These are phyloP conservation scores for Trichosporon inkin DNA, from an alignment of 1,284 basidiomycete genomes.

Conservation along the genomic window DNA sequence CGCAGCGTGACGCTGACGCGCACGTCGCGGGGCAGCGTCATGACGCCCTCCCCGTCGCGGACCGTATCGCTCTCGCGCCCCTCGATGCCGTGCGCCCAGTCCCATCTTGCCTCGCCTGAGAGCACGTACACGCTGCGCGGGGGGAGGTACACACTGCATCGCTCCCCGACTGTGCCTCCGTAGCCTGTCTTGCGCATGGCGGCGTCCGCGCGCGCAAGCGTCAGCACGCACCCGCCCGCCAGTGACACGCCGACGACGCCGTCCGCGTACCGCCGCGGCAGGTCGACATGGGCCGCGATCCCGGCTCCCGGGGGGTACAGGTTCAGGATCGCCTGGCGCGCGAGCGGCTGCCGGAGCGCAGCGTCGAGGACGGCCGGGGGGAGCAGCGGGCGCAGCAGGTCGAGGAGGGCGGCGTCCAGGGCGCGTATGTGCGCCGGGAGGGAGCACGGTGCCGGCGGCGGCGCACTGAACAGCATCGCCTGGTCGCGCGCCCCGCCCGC, in stretches of 20 bases:
- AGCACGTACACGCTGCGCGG: constrained; percentile 48
- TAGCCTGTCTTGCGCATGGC: not conserved
- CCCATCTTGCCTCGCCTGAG: constrained; percentile 49
- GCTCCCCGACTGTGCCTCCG: not conserved
- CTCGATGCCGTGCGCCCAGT: constrained; percentile 53
- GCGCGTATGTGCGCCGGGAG: constrained; percentile 29
- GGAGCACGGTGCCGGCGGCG: constrained; percentile 4
- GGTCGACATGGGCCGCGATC: constrained; percentile 52
- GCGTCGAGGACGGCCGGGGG: constrained; percentile 6
- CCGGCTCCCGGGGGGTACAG: constrained; percentile 51
- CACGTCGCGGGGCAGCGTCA: constrained; percentile 37
- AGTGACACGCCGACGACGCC: constrained; percentile 47
- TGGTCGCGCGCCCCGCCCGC: constrained; percentile 44
- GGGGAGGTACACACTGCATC: constrained; percentile 48
- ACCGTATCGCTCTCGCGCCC: constrained; percentile 34
- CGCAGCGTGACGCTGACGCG: constrained; percentile 48
- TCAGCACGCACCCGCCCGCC: constrained; percentile 42
- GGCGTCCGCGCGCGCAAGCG: constrained; percentile 17
- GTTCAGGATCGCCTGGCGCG: constrained; percentile 52
- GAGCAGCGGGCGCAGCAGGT: constrained; percentile 19
- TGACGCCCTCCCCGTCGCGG: constrained; percentile 10
- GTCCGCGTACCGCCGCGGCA: constrained; percentile 51
- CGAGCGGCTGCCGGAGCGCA: constrained; percentile 32
- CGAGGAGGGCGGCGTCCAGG: constrained; percentile 21
- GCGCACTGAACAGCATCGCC: constrained; percentile 46